Percentiles rank a stretch among this genome's conserved stretches.
phyloP scores from a whole-genome alignment of 2,329 filamentous ascomycete genomes.

The Gnomoniopsis smithogilvyi region DNA sequence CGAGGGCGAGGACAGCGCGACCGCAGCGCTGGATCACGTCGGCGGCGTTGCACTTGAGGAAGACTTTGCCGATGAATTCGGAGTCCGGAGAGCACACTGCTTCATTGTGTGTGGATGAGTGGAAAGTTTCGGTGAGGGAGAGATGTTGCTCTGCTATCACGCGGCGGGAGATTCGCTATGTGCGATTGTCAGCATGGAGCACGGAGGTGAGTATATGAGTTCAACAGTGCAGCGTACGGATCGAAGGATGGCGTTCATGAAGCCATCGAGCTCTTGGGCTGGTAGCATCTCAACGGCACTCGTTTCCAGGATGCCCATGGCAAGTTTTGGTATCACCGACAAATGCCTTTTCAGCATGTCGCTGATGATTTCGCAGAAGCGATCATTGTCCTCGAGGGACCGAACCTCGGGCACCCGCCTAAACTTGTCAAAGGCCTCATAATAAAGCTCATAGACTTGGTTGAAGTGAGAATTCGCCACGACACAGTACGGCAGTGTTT shows the following conservation, averaged over 20 bases:
- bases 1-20: constrained; percentile 69
- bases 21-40: constrained; percentile 86
- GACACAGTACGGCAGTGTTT: constrained; percentile 91
- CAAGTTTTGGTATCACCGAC: constrained; percentile 88
- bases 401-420: constrained; percentile 81
- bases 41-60: constrained; percentile 85
- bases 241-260: constrained; percentile 91
- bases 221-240: constrained; percentile 52
- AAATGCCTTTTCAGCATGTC: constrained; percentile 82
- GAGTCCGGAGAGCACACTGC: constrained; percentile 62
- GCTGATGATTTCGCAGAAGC: constrained; percentile 76
- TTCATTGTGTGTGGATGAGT: constrained; percentile 85
- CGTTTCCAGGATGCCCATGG: constrained; percentile 92
- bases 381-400: constrained; percentile 84
- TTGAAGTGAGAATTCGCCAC: constrained; percentile 94
- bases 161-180: constrained; percentile 82
- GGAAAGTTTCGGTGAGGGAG: constrained; percentile 89
- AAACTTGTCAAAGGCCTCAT: constrained; percentile 90
- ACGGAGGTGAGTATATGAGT: not conserved
- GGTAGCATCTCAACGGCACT: constrained; percentile 67
- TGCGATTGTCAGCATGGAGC: constrained; percentile 1
- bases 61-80: constrained; percentile 94
- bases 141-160: constrained; percentile 98
- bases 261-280: constrained; percentile 77
- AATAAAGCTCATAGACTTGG: constrained; percentile 95